Evolutionary conservation across 495 filamentous ascomycete species (phyloP).

Genomic region (Hyaloscypha bicolor): DNA sequence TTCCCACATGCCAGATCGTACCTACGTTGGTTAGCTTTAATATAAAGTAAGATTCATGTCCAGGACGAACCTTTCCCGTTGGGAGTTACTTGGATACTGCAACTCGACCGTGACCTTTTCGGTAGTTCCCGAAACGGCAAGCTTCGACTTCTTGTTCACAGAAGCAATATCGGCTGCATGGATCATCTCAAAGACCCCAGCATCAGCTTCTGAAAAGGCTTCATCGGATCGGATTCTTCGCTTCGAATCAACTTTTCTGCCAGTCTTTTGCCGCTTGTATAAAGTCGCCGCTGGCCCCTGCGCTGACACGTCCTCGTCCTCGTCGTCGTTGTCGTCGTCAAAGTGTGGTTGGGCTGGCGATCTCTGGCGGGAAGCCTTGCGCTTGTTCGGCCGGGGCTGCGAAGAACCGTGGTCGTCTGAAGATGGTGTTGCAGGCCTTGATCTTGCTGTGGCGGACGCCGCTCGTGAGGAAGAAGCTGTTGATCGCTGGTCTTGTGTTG

Average conservation of each 20-base stretch:
- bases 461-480: constrained; percentile 4
- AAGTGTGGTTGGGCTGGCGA: constrained; percentile 19
- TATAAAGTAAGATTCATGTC: constrained; percentile 24
- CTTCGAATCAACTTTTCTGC: constrained; percentile 48
- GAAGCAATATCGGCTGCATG: constrained; percentile 71
- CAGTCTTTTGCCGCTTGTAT: constrained; percentile 36
- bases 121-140: constrained; percentile 46
- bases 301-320: constrained; percentile 32
- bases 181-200: constrained; percentile 53
- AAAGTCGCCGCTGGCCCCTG: constrained; percentile 32
- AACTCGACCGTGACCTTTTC: constrained; percentile 54
- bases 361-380: constrained; percentile 21
- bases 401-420: background rate
- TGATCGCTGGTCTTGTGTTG: background rate
- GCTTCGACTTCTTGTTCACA: constrained; percentile 47
- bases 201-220: constrained; percentile 59
- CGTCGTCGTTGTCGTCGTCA: constrained; percentile 22
- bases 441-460: constrained; percentile 11
- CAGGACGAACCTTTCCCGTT: constrained; percentile 62
- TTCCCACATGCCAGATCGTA: constrained; percentile 78
- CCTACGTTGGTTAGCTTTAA: constrained; percentile 41
- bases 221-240: constrained; percentile 62
- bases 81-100: constrained; percentile 72
- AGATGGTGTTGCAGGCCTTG: constrained; percentile 18
- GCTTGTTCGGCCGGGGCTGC: constrained; percentile 13